phyloP scores from a whole-genome alignment of 1,284 basidiomycete genomes.

The Malassezia equina region DNA sequence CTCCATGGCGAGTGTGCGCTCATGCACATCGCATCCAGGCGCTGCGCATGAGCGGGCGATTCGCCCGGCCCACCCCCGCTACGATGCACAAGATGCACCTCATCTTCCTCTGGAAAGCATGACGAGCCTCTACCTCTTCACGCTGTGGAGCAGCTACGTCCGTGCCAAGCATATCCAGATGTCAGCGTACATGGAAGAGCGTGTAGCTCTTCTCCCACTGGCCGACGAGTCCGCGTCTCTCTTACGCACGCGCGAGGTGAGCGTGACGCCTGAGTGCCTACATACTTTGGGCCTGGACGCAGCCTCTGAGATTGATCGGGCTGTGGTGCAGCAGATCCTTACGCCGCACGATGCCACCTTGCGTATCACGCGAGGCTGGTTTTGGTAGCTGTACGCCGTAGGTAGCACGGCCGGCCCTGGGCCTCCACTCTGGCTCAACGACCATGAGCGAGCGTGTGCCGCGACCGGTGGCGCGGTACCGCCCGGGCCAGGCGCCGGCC shows the following conservation, averaged over 20 bases:
- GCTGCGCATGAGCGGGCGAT: slow-evolving; percentile 3
- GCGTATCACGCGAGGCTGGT: background rate
- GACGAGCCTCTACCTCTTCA: slow-evolving; percentile 16
- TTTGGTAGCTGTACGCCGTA: no score
- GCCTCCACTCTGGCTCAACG: background rate
- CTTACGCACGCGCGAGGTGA: background rate
- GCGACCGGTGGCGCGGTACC: slow-evolving; percentile 37
- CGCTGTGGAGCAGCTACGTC: slow-evolving; percentile 18
- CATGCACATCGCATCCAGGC: background rate
- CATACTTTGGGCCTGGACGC: slow-evolving; percentile 1
- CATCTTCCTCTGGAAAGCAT: slow-evolving; percentile 11
- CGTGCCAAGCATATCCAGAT: slow-evolving; percentile 15
- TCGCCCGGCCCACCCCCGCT: slow-evolving; percentile 16
- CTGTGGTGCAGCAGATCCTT: background rate
- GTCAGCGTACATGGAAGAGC: slow-evolving; percentile 7
- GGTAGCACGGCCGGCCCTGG: no score
- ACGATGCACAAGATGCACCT: background rate
- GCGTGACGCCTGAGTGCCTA: background rate
- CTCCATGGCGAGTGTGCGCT: background rate
- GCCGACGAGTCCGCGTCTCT: background rate
- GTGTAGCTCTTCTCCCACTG: background rate
- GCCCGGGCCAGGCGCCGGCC: slow-evolving; percentile 40
- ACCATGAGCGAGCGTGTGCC: slow-evolving; percentile 18
- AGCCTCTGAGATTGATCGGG: background rate
- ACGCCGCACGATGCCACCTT: background rate